These are phyloP conservation scores for Galeopsis tetrahit DNA, from an alignment of 257 asterid species.

Conservation along the genomic window DNA sequence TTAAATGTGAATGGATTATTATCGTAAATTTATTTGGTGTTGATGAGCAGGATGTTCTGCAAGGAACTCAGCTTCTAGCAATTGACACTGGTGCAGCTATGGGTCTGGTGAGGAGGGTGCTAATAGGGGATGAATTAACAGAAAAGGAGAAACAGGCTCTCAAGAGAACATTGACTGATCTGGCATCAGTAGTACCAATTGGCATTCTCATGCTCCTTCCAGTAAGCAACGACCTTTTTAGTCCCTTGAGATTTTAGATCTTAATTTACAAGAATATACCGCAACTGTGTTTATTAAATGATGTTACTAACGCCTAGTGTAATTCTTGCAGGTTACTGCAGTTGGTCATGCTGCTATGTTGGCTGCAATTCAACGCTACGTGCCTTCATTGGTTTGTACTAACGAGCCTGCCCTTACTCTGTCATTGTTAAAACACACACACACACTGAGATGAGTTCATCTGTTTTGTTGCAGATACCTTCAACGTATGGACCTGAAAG, in stretches of 20 bases:
- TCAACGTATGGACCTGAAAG: conserved; percentile 95
- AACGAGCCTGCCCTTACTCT: conserved; percentile 26
- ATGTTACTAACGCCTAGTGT: not conserved
- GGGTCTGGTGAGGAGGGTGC: conserved; percentile 71
- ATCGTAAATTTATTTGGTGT: conserved; percentile 2
- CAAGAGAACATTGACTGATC: conserved; percentile 85
- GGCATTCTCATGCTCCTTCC: conserved; percentile 99
- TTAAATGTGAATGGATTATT: conserved; percentile 8
- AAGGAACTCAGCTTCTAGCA: conserved; percentile 99
- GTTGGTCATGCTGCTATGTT: conserved; percentile 98
- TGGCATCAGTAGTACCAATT: conserved; percentile 95
- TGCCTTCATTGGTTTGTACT: conserved; percentile 76
- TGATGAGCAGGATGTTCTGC: conserved; percentile 81
- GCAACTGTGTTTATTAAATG: too few species aligned
- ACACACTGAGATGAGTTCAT: conserved; percentile 29
- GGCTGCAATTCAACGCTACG: conserved; percentile 94
- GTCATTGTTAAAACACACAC: not conserved
- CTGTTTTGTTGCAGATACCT: conserved; percentile 71
- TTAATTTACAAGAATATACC: not conserved
- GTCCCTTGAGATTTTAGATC: not conserved
- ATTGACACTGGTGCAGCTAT: conserved; percentile 88
- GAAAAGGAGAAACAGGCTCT: conserved; percentile 96
- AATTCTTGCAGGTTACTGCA: conserved; percentile 82
- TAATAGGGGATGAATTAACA: conserved; percentile 84
- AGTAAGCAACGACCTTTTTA: conserved; percentile 51